Base-by-base conservation (phyloP, 2,329 filamentous ascomycete genomes). In the Biscogniauxia marginata region DNA sequence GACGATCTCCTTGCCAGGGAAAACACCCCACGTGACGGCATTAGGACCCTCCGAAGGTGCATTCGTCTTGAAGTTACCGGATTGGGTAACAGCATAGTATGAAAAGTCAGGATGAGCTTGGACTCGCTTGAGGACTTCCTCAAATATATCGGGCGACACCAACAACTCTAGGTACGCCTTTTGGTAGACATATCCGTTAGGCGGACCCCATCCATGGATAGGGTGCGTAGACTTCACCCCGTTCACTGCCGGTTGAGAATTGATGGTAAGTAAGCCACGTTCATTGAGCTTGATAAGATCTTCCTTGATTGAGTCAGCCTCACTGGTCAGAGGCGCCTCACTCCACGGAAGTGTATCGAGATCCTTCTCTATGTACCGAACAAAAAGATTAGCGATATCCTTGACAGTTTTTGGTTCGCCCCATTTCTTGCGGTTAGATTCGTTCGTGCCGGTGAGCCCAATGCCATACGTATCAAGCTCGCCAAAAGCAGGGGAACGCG, bases 1-100 rank as follows among this genome's bases (percentile, higher is more conserved):
- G n/a, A 99, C 93, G 70, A 99, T 97, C 75, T 99, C 95, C 73
- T 98, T 96, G 56, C 95, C 95, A 0, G 95, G 93, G 78, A 98
- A 99, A 30, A 99, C 96, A 74, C 95, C 95, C 95, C 95, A 99
- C 1, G 95, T 99, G 50, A 99, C 90, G n/a, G 95, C 95, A 67
- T 99, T 99, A 39, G 95, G 95, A 5, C 91, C 90, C 65, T 96
- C 91, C 20, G 86, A 84, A 7, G 87, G 86, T 1, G 91, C 87
- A 69, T 99, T 98, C 23, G 91, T 95, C 73, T 86, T 87, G 54
- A 98, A 80, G 55, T 88, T 84, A 23, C 93, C 93, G 19, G 83
- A 81, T 73, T 91, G 93, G 66, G 90, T 95, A 59, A 97, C 91
- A 48, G 92, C 91, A 68, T 98, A 96, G 77, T 96, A 99, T 0